Percentiles rank a stretch among this genome's conserved stretches.
Conservation (phyloP, 2,329 filamentous ascomycete genomes). For the Clathrospora elynae region DNA sequence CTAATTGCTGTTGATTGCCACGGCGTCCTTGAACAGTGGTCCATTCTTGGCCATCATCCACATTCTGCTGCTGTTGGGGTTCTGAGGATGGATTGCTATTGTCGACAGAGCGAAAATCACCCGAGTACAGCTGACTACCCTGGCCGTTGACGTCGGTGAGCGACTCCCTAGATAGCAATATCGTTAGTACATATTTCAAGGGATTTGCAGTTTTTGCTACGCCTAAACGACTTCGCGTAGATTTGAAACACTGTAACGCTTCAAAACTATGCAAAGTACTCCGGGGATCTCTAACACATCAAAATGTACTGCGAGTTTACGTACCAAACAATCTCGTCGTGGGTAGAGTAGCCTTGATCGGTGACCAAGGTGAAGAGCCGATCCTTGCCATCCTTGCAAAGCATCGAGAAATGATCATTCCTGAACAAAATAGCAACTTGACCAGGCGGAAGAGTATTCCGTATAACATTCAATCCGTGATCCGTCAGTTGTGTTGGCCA, state of each 20-base stretch:
- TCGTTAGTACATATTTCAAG: too few relatives aligned
- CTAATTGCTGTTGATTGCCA: conserved; percentile 33
- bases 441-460: conserved; percentile 71
- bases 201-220: too few relatives aligned
- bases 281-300: too few relatives aligned
- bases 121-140: conserved; percentile 81
- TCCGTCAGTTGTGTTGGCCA: conserved; percentile 87
- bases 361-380: conserved; percentile 85
- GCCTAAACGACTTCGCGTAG: too few relatives aligned
- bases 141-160: conserved; percentile 86
- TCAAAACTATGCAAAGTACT: too few relatives aligned
- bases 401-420: conserved; percentile 94
- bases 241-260: too few relatives aligned
- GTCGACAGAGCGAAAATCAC: conserved; percentile 86
- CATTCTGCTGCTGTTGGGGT: conserved; percentile 37
- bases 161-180: too few relatives aligned
- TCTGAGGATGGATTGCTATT: conserved; percentile 49
- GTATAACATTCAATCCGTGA: conserved; percentile 77
- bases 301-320: too few relatives aligned
- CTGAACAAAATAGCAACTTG: conserved; percentile 90
- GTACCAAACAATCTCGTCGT: conserved; percentile 94
- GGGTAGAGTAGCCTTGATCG: conserved; percentile 84
- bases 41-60: conserved; percentile 57
- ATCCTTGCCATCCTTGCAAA: conserved; percentile 81
- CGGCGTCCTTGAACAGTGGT: conserved; percentile 57